Evolutionary conservation across 257 asterid species (phyloP).

Genomic region (Gynochthodes officinalis): DNA sequence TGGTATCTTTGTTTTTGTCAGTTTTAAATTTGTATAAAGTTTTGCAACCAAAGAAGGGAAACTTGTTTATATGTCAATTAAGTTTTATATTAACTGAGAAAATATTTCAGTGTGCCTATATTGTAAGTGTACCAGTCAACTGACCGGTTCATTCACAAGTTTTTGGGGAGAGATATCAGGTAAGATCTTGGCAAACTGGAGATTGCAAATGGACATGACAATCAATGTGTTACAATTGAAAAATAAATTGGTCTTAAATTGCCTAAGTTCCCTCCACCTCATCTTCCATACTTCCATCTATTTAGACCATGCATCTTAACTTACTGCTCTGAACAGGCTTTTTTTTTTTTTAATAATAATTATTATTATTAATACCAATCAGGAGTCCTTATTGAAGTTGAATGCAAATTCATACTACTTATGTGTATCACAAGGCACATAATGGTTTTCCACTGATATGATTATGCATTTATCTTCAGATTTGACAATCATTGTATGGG

Average conservation of each 20-base stretch:
- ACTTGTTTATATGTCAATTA: neutral
- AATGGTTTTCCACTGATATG: too few species aligned
- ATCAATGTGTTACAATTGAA: too few species aligned
- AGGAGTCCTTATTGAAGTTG: neutral
- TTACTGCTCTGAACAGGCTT: neutral
- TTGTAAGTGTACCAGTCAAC: neutral
- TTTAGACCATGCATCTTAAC: neutral
- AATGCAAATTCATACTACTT: neutral
- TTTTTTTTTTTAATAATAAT: too few species aligned
- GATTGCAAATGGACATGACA: too few species aligned
- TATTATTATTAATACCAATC: too few species aligned
- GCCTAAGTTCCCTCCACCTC: neutral
- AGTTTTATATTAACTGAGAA: neutral
- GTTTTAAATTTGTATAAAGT: neutral
- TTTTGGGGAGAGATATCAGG: neutral
- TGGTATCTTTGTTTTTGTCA: too few species aligned
- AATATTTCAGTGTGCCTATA: neutral
- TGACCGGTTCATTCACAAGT: neutral
- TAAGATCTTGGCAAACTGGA: neutral
- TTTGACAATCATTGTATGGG: neutral
- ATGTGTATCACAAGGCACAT: neutral
- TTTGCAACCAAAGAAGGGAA: neutral
- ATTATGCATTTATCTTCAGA: neutral
- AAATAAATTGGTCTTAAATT: neutral
- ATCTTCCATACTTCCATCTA: neutral